A percentile compares a stretch with the other conserved stretches of the same genome.
phyloP scores from a whole-genome alignment of 148 eudicot genomes.

The Bassia scoparia region DNA sequence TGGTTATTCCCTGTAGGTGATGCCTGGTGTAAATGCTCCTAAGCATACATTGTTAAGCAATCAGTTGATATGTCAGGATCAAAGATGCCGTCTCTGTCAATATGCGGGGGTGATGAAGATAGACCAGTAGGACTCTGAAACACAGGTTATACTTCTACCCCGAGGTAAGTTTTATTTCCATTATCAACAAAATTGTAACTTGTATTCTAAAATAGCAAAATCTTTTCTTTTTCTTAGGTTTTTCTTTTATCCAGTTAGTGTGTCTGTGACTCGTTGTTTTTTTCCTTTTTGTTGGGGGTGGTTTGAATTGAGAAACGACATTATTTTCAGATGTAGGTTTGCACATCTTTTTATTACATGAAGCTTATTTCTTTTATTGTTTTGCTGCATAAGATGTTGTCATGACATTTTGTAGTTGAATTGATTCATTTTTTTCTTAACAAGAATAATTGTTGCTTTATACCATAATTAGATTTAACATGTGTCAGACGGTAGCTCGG shows the following conservation, averaged over 20 bases:
- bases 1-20: constrained; percentile 35
- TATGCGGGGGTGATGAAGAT: constrained; percentile 53
- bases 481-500: constrained; percentile 42
- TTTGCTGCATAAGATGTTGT: background rate
- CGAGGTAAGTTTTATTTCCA: constrained; percentile 35
- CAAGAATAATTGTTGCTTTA: background rate
- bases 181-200: background rate
- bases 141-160: constrained; percentile 35
- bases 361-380: background rate
- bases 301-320: background rate
- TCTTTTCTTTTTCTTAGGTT: no score
- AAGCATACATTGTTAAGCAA: constrained; percentile 45
- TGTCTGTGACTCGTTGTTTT: no score
- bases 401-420: no score
- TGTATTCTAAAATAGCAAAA: no score
- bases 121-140: constrained; percentile 47
- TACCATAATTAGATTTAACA: constrained; percentile 14
- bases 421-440: background rate
- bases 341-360: background rate
- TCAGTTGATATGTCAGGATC: constrained; percentile 27
- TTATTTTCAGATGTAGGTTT: background rate
- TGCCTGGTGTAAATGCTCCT: constrained; percentile 44
- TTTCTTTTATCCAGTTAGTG: no score
- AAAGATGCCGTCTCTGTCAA: constrained; percentile 59
- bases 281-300: no score